Conservation (phyloP, 2,329 filamentous ascomycete species). For the Sordariomycetes sp. region DNA sequence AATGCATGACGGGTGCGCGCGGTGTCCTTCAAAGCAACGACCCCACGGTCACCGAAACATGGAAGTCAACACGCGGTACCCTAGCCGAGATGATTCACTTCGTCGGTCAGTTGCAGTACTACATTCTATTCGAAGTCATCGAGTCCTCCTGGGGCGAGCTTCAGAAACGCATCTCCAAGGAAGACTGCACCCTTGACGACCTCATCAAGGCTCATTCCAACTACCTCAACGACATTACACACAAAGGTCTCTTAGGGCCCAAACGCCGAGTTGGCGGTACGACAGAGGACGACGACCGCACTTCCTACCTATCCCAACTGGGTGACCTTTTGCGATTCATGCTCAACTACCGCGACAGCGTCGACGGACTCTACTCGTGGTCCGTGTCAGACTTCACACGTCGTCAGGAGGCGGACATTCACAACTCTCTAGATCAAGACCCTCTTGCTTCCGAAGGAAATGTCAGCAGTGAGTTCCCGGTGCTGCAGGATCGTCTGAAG, state of each 20-base stretch:
- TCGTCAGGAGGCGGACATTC: slow-evolving; percentile 75
- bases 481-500: slow-evolving; percentile 63
- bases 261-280: slow-evolving; percentile 30
- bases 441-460: slow-evolving; percentile 34
- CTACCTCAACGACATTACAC: slow-evolving; percentile 89
- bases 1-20: slow-evolving; percentile 88
- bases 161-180: slow-evolving; percentile 71
- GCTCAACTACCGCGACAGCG: slow-evolving; percentile 85
- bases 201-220: slow-evolving; percentile 84
- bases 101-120: slow-evolving; percentile 93
- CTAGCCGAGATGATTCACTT: slow-evolving; percentile 99
- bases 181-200: slow-evolving; percentile 87
- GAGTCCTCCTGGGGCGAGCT: slow-evolving; percentile 92
- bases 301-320: slow-evolving; percentile 80
- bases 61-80: slow-evolving; percentile 82
- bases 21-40: slow-evolving; percentile 78
- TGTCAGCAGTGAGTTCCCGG: slow-evolving; percentile 58
- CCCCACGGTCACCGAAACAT: slow-evolving; percentile 60
- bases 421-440: slow-evolving; percentile 47
- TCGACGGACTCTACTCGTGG: slow-evolving; percentile 91
- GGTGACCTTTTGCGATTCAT: slow-evolving; percentile 90
- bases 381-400: slow-evolving; percentile 89
- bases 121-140: slow-evolving; percentile 97
- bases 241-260: slow-evolving; percentile 86
- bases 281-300: slow-evolving; percentile 53